phyloP scores from a whole-genome alignment of 495 filamentous ascomycete genomes.

The Penicillium dipodomyicola region DNA sequence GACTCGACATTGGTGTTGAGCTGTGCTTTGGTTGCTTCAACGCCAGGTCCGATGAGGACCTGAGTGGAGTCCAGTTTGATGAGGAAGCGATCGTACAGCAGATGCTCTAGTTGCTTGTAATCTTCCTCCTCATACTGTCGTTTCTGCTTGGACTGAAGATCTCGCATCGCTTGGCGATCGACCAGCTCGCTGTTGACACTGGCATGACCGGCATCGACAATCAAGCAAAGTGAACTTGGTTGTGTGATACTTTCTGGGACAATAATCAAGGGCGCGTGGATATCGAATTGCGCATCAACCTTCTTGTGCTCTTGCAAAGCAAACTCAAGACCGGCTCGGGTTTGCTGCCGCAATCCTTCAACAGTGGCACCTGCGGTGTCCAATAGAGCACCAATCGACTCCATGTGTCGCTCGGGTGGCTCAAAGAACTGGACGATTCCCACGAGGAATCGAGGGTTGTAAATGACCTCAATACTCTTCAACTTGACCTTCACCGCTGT shows the following conservation, averaged over 20 bases:
- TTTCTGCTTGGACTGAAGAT: constrained; percentile 87
- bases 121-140: constrained; percentile 86
- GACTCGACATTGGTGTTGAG: constrained; percentile 64
- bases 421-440: constrained; percentile 92
- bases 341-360: constrained; percentile 90
- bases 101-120: constrained; percentile 75
- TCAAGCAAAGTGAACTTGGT: constrained; percentile 77
- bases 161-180: constrained; percentile 79
- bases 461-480: constrained; percentile 94
- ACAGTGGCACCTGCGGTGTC: constrained; percentile 94
- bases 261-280: constrained; percentile 94
- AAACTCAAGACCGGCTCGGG: constrained; percentile 90
- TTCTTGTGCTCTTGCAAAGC: constrained; percentile 97
- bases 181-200: constrained; percentile 91
- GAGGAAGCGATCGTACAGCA: constrained; percentile 95
- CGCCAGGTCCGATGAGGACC: constrained; percentile 89
- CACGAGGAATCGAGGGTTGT: constrained; percentile 89
- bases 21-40: constrained; percentile 86
- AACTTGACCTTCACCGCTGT: constrained; percentile 85
- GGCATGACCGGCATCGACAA: constrained; percentile 93
- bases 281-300: constrained; percentile 90
- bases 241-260: constrained; percentile 87
- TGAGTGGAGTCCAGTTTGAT: constrained; percentile 92
- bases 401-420: constrained; percentile 95
- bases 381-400: constrained; percentile 90